Base-by-base conservation (phyloP, 306 rosid genomes). In the Lathyrus oleraceus region DNA sequence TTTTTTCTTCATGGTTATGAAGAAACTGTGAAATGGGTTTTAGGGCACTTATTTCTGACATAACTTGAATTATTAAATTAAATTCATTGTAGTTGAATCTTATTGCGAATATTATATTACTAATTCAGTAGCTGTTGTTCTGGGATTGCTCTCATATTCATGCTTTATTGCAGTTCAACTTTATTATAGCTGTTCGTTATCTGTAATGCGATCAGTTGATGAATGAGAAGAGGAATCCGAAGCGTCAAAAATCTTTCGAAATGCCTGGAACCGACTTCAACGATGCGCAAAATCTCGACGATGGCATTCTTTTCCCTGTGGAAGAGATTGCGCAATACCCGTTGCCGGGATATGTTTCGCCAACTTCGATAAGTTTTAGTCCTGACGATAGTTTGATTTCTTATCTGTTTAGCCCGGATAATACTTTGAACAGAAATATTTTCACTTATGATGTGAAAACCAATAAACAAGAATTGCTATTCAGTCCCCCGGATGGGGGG, bases 281-380 rank as follows among this genome's bases (percentile, higher is more conserved):
- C 52, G 76, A 83, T 11, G 42, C 70, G 13, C 85, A 80, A n/a
- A 76, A 63, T 74, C 62, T 87, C 36, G 97, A 88, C 17, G 85
- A 83, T 28, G 74, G 80, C 25, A 74, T 72, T 71, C 73, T 86
- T 72, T 87, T 85, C 74, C 95, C 96, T 0, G 83, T 94, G 27
- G 99, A 94, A 70, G 96, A 91, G 83, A 91, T 94, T 79, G 95
- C 91, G 40, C 95, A 94, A 56, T 78, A 87, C 51, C 99, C 99
- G 0, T 75, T 94, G 86, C 99, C 99, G 5, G 97, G 99, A 82
- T 94, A 81, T 61, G 85, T 73, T 23, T 87, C 87, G 1, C 99
- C 99, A 0, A 63, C 86, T 72, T 87, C 95, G n/a, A 75, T 91
- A 53, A 82, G 91, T 71, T 94, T 94, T 73, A 94, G 97, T 76